These are phyloP conservation scores for Bremia lactucae DNA, from an alignment of 352 stramenopile genomes.

Conservation along the genomic window DNA sequence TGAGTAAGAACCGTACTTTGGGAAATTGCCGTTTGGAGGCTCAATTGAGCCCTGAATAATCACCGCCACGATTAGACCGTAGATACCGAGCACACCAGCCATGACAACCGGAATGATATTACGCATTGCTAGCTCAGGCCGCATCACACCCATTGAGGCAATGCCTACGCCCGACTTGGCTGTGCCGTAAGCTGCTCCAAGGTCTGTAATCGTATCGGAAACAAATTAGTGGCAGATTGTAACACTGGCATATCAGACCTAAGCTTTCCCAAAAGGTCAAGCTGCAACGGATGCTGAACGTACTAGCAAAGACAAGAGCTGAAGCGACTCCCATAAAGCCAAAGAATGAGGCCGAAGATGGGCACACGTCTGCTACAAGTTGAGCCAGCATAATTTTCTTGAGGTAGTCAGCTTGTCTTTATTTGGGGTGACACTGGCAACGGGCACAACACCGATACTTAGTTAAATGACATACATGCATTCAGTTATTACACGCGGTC, in stretches of 20 bases:
- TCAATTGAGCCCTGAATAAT: conserved; percentile 91
- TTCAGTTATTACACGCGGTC: too few relatives aligned
- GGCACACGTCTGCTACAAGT: conserved; percentile 90
- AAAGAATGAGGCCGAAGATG: conserved; percentile 98
- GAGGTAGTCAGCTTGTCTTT: conserved; percentile 4
- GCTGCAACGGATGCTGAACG: conserved; percentile 4
- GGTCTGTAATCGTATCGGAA: conserved; percentile 45
- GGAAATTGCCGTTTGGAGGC: conserved; percentile 44
- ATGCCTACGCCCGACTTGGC: conserved; percentile 97
- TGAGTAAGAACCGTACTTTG: conserved; percentile 89
- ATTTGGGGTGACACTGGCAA: background rate
- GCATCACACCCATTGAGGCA: conserved; percentile 91
- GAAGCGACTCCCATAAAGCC: conserved; percentile 98
- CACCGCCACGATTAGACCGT: conserved; percentile 92
- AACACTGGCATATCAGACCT: too few relatives aligned
- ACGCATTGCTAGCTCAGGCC: conserved; percentile 93
- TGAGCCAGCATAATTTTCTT: conserved; percentile 22
- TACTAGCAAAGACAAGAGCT: conserved; percentile 72
- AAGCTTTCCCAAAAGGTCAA: too few relatives aligned
- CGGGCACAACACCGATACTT: background rate
- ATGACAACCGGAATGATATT: conserved; percentile 99
- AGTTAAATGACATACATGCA: too few relatives aligned
- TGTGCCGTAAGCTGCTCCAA: conserved; percentile 94
- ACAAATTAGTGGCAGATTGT: too few relatives aligned
- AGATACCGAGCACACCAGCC: conserved; percentile 95